Conservation (phyloP, 2,329 filamentous ascomycete genomes). For the Colletotrichum salicis region DNA sequence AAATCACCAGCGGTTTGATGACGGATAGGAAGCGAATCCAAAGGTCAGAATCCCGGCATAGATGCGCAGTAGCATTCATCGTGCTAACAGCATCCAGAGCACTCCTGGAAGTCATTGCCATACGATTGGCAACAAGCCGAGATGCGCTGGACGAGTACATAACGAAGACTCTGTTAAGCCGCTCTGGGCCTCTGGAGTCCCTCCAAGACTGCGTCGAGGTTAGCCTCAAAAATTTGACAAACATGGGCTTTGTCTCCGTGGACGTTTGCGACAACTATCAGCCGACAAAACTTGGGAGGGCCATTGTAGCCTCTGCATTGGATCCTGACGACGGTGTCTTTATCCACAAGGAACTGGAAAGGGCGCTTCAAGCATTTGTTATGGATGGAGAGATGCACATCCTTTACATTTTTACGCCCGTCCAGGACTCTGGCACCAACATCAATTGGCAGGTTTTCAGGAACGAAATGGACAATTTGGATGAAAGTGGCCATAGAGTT, state of each 20-base stretch:
- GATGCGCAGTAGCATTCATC: background rate
- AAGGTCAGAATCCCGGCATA: slow-evolving; percentile 53
- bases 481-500: slow-evolving; percentile 77
- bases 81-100: slow-evolving; percentile 59
- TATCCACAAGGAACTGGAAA: slow-evolving; percentile 74
- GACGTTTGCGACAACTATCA: slow-evolving; percentile 63
- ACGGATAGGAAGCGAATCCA: slow-evolving; percentile 76
- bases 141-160: slow-evolving; percentile 76
- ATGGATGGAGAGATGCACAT: slow-evolving; percentile 86
- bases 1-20: slow-evolving; percentile 74
- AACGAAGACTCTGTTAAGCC: slow-evolving; percentile 72
- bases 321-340: slow-evolving; percentile 81
- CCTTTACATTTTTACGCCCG: slow-evolving; percentile 80
- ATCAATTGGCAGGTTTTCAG: slow-evolving; percentile 81
- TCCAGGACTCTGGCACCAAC: slow-evolving; percentile 62
- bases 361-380: slow-evolving; percentile 77
- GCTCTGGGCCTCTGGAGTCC: slow-evolving; percentile 61
- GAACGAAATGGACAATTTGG: slow-evolving; percentile 75
- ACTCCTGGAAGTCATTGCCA: slow-evolving; percentile 76
- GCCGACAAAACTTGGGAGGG: slow-evolving; percentile 74
- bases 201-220: slow-evolving; percentile 66
- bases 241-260: slow-evolving; percentile 63
- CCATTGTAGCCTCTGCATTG: slow-evolving; percentile 77
- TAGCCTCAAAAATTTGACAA: slow-evolving; percentile 67
- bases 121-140: slow-evolving; percentile 72